These are phyloP conservation scores for Aquanectria penicillioides DNA, from an alignment of 2,329 filamentous ascomycete species.

Conservation along the genomic window DNA sequence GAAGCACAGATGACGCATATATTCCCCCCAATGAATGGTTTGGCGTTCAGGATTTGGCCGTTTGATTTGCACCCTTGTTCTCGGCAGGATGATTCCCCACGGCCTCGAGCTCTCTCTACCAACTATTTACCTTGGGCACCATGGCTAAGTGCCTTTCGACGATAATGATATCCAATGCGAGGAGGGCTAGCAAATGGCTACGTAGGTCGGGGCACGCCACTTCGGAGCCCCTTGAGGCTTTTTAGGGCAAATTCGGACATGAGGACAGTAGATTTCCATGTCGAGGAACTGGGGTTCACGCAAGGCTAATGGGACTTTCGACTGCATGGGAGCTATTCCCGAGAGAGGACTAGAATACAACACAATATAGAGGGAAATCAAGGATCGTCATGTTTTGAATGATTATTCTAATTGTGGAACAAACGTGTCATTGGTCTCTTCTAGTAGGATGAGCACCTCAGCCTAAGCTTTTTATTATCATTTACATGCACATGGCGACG, in stretches of 20 bases:
- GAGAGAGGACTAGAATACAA: slow-evolving; percentile 30
- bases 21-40: slow-evolving; percentile 41
- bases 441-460: not conserved
- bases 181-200: slow-evolving; percentile 32
- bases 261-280: slow-evolving; percentile 16
- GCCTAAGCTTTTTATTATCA: too few relatives aligned
- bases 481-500: too few relatives aligned
- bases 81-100: slow-evolving; percentile 30
- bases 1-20: slow-evolving; percentile 41
- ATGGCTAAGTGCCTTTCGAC: slow-evolving; percentile 30
- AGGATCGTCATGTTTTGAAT: slow-evolving; percentile 26
- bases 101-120: slow-evolving; percentile 16
- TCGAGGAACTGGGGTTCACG: slow-evolving; percentile 29
- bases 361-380: slow-evolving; percentile 34
- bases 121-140: slow-evolving; percentile 19
- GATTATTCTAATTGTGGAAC: not conserved
- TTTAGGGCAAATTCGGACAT: slow-evolving; percentile 21
- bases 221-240: slow-evolving; percentile 19
- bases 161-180: slow-evolving; percentile 37
- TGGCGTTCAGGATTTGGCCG: slow-evolving; percentile 42
- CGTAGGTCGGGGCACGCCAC: slow-evolving; percentile 23
- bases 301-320: slow-evolving; percentile 26
- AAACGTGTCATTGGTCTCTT: not conserved
- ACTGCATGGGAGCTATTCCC: slow-evolving; percentile 18
- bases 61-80: slow-evolving; percentile 33